Evolutionary conservation across 768 basidiomycete species (phyloP), one percentile per base, ranked within the genome.

Genomic region (Pisolithus tinctorius): DNA sequence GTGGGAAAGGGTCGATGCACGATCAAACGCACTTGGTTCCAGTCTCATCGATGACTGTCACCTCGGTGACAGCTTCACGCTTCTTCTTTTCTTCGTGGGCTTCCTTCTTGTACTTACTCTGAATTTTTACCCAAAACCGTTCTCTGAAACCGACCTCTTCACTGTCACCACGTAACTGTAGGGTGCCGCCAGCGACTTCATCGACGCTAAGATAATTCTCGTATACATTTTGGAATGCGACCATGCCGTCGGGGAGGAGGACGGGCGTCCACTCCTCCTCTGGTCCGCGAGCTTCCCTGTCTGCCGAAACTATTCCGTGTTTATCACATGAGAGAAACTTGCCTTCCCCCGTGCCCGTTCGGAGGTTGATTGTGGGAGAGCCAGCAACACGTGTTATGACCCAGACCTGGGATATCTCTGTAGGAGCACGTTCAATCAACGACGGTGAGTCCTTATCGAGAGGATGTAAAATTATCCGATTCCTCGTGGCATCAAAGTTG

Each of bases 201-300:
- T 95, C 93, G 40, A 94, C 72, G 47, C 81, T 68, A 41, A 96
- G 78, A 66, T 89, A 93, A 62, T 86, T 94, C 63, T 93, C 90
- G 61, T 94, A 93, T 9, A 89, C 75, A 67, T 85, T 92, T 81
- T 84, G 83, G 63, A 93, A 86, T 6, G 88, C 86, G 45, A 88
- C 81, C 85, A 92, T 89, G 39, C 88, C 89, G 53, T 88, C 88
- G 9, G 87, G 81, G 23, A 89, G 68, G 50, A 93, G 72, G 25
- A 91, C 79, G 14, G 92, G 86, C 3, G 86, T 88, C 89, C 92
- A 96, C 67, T 94, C 93, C 67, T 96, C 93, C 67, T 95, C 90
- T 4, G 89, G 87, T 1, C 93, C 93, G 30, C 93, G 79, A 26
- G 93, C 93, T 61, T 96, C 93, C 43, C 88, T 75, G 63, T 90